Base-by-base conservation (phyloP, 2,329 filamentous ascomycete species). In the Onygena corvina region DNA sequence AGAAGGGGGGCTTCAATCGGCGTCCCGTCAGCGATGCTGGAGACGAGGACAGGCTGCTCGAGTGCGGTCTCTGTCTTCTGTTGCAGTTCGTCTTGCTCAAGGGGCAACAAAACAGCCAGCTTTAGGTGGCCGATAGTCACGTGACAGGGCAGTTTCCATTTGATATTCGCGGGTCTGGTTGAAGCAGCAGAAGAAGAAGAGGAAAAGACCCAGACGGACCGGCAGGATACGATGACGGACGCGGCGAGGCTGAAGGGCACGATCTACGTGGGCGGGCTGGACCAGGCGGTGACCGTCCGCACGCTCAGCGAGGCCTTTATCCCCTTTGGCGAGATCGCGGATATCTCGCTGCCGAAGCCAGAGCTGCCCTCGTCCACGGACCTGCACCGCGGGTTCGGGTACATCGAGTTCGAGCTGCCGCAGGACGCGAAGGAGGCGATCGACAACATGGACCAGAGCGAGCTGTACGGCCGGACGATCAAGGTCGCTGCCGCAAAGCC, bases 381-480 rank as follows among this genome's bases (percentile, higher is more conserved):
- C 34, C 72, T 80, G 25, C 92, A 98, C 65, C 77, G 89, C 47
- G 92, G 93, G 0, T 98, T 96, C 66, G 92, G 89, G 51, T 96
- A 98, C 64, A 86, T 98, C 46, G 92, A 98, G 63, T 98, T 86
- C 61, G 88, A 95, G 60, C 77, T 87, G 50, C 76, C 80, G 9
- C 79, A 83, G 50, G 92, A 98, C 67, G 90, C 89, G 23, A 82
- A 82, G 61, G 90, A 96, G 68, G 92, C 92, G 46, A 94, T 98
- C 65, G 88, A 96, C 74, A 98, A 98, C 64, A 96, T 98, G 90
- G 87, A 98, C 64, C 88, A 94, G 65, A 84, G 89, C 53, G 90
- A 96, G 69, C 77, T 98, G 40, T 96, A 90, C 64, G 93, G 92
- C 8, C 80, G 86, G 52, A 83, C 92, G 11, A 83, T 98, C 64